Percentiles rank a stretch among this genome's conserved stretches.
Conservation (phyloP, 768 basidiomycete species). For the Naganishia vishniacii region DNA sequence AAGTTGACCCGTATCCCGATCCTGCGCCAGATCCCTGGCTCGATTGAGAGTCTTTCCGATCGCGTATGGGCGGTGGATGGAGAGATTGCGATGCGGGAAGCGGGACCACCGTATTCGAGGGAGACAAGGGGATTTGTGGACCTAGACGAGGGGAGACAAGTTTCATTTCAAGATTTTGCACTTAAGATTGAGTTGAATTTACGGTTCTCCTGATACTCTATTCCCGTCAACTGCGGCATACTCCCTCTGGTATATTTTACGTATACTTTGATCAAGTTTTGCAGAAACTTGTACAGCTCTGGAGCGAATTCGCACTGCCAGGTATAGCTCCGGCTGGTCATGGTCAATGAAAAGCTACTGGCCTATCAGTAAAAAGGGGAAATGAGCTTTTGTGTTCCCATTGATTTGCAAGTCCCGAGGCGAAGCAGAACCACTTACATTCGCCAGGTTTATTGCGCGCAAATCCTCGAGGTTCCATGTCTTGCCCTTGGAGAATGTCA, state of each 20-base stretch:
- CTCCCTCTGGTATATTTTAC: conserved; percentile 43
- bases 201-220: conserved; percentile 25
- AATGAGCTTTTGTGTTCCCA: background rate
- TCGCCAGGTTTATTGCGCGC: conserved; percentile 66
- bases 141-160: background rate
- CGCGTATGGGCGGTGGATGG: background rate
- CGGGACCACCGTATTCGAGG: background rate
- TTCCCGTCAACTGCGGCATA: conserved; percentile 41
- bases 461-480: conserved; percentile 85
- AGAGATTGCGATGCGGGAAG: conserved; percentile 1
- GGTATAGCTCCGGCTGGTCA: conserved; percentile 73
- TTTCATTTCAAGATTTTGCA: background rate
- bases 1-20: background rate
- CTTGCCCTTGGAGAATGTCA: conserved; percentile 93
- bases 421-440: conserved; percentile 53
- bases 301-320: conserved; percentile 74
- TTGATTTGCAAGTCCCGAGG: background rate
- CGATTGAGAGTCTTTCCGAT: conserved; percentile 36
- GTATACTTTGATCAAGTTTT: conserved; percentile 57
- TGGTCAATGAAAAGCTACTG: conserved; percentile 65
- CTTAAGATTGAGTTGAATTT: too few species aligned
- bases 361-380: conserved; percentile 27
- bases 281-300: conserved; percentile 71
- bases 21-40: conserved; percentile 15
- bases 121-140: conserved; percentile 10